Evolutionary conservation across 83 land plant genomes (phyloP), one percentile per base, ranked within the genome.

Genomic region (Diphasiastrum complanatum): DNA sequence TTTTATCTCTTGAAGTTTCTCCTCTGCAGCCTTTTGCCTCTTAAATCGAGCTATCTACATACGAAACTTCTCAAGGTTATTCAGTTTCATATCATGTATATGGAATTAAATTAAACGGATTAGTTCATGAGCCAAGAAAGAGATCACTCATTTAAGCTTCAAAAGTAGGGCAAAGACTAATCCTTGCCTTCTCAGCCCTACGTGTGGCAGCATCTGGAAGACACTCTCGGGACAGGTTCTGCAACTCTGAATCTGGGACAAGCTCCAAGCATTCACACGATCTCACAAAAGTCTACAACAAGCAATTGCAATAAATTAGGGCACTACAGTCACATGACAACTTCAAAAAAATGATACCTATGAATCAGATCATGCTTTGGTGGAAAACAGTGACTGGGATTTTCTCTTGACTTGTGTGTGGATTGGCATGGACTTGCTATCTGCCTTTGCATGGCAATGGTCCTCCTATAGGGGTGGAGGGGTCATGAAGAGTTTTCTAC

Each of bases 261-360:
- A 93, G 88, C 54, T 93, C 96, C 64, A 89, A 63, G 8, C 70
- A 72, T 61, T 93, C 99, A 73, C 92, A 89, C 48, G 76, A 77
- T 50, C 95, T 66, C 47, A 89, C 51, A 53, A 89, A 93, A 47
- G 81, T 82, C 99, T 93, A 40, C 62, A 59, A 65, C 30, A 64
- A 33, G 12, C 54, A 25, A 37, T 35, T 22, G 0, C 8, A 12
- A 11, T 53, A 51, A 49, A 18, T 2, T 37, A n/a, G n/a, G n/a
- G n/a, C 2, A 32, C 1, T 25, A 56, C 22, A 26, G 4, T 68
- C 16, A 26, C 2, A 48, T 26, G 43, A 26, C 18, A 50, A 23
- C 22, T 26, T 56, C 22, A 1, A 57, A 16, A 25, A 64, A 36
- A 43, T 1, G 11, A 65, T 26, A 53, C 30, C 16, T n/a, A 64